Evolutionary conservation across 169 alveolate species (phyloP).

Genomic region (Plasmodium chabaudi): DNA sequence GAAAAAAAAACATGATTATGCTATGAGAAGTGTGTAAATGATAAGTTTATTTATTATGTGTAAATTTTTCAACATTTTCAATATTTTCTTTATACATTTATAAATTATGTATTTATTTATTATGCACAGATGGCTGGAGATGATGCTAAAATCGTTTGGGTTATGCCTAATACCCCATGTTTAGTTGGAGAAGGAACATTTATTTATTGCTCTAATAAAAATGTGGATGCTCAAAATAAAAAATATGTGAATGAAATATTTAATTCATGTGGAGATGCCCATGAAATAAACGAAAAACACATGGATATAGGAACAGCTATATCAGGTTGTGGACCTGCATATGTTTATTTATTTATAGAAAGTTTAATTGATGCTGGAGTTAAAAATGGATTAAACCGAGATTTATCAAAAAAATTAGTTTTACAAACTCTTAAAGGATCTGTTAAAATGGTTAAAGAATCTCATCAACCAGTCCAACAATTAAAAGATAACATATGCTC

Average conservation of each 20-base stretch:
- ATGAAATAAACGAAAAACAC: conserved; percentile 64
- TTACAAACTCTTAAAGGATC: conserved; percentile 78
- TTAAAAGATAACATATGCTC: conserved; percentile 81
- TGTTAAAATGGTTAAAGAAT: conserved; percentile 42
- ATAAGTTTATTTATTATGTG: too few species aligned
- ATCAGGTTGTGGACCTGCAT: conserved; percentile 82
- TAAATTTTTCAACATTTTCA: too few species aligned
- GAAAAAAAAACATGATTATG: not conserved
- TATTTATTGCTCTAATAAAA: conserved; percentile 41
- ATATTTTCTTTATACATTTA: not conserved
- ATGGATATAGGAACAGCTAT: conserved; percentile 66
- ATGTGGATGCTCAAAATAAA: conserved; percentile 23
- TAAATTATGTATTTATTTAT: not conserved
- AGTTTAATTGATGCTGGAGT: conserved; percentile 84
- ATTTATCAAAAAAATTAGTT: conserved; percentile 66
- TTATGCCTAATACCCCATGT: conserved; percentile 76
- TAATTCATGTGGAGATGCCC: conserved; percentile 41
- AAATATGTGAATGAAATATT: conserved; percentile 33
- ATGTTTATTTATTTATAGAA: conserved; percentile 79
- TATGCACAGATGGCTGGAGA: conserved; percentile 16
- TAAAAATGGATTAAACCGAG: conserved; percentile 79
- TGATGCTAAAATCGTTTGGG: conserved; percentile 42
- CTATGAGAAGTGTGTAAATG: too few species aligned
- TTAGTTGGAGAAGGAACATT: conserved; percentile 67
- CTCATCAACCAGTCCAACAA: conserved; percentile 75